Conservation (phyloP, 2,329 filamentous ascomycete species). For the Pseudogymnoascus destructans region DNA sequence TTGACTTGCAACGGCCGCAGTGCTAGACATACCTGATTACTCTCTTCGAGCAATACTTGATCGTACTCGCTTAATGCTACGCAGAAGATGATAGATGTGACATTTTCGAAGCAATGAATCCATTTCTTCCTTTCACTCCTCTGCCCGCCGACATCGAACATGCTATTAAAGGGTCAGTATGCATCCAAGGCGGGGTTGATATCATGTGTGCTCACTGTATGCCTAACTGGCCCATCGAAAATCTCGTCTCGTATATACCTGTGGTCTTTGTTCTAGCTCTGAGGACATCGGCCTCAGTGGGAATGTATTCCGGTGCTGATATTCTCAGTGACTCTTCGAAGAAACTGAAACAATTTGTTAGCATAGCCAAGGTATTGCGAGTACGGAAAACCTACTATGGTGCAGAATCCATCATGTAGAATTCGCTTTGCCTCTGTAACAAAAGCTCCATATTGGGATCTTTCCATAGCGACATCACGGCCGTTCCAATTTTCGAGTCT, state of each 20-base stretch:
- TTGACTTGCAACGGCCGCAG: not conserved
- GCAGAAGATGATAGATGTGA: constrained; percentile 98
- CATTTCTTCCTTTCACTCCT: constrained; percentile 97
- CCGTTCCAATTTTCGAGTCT: constrained; percentile 66
- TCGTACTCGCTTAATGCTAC: constrained; percentile 97
- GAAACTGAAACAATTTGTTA: constrained; percentile 52
- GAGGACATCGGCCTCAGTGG: constrained; percentile 87
- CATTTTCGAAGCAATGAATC: constrained; percentile 99
- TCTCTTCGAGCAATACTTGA: constrained; percentile 91
- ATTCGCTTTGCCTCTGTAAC: constrained; percentile 91
- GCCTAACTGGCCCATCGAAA: constrained; percentile 95
- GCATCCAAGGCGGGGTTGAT: not conserved
- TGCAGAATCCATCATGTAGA: constrained; percentile 98
- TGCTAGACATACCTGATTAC: constrained; percentile 62
- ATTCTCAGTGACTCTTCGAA: constrained; percentile 88
- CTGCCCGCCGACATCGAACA: constrained; percentile 98
- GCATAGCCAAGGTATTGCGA: not conserved
- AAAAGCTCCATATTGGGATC: constrained; percentile 72
- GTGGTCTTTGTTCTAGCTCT: constrained; percentile 96
- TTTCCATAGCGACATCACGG: constrained; percentile 78
- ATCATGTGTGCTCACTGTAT: constrained; percentile 66
- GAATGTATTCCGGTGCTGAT: constrained; percentile 71
- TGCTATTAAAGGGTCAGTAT: constrained; percentile 42
- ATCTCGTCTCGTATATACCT: constrained; percentile 96
- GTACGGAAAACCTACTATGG: constrained; percentile 56